Evolutionary conservation across 371 early-diverging fungal genomes (phyloP), one percentile per base, ranked within the genome.

Genomic region (Mucor piriformis): DNA sequence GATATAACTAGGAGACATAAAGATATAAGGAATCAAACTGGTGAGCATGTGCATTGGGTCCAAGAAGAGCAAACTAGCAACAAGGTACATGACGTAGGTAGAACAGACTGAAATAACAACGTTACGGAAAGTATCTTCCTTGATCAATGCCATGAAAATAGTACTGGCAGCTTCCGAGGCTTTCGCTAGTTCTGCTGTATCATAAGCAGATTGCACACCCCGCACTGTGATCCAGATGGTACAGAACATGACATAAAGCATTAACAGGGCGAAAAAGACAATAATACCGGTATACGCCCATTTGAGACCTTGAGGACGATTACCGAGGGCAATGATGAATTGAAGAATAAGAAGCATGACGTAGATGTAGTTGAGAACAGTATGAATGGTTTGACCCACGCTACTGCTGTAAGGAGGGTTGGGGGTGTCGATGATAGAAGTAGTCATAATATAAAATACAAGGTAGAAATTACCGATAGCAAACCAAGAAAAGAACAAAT

Each of bases 21-120:
- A 76, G 59, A 94, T 71, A 70, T 97, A 96, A 73, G 93, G 95
- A 20, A 92, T 5, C 54, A 93, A 85, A 47, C 88, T 89, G 6
- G 94, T 94, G 48, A 98, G 69, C 93, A 96, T 93, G 70, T 98
- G 98, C 95, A 93, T 94, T 21, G 95, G 90, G 54, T 89, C 87
- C 35, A 86, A 68, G 70, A 83, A 87, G 48, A 89, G 58, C 64
- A 87, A 74, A 54, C 82, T 81, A 29, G 88, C 74, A 35, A 86
- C 61, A 55, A 89, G 76, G 66, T 87, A 89, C 61, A 89, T 61
- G 48, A 84, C 83, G 62, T 86, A 89, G 16, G 90, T 89, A 15
- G 88, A 80, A 21, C 78, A 83, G 6, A 87, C 61, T 8, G 88
- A 85, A n/a, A 88, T 65, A 47, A 86, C 72, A 42, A 86, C 79